Evolutionary conservation across 2,329 filamentous ascomycete species (phyloP), one percentile per base, ranked within the genome.

Genomic region (Diaporthe citriasiana): DNA sequence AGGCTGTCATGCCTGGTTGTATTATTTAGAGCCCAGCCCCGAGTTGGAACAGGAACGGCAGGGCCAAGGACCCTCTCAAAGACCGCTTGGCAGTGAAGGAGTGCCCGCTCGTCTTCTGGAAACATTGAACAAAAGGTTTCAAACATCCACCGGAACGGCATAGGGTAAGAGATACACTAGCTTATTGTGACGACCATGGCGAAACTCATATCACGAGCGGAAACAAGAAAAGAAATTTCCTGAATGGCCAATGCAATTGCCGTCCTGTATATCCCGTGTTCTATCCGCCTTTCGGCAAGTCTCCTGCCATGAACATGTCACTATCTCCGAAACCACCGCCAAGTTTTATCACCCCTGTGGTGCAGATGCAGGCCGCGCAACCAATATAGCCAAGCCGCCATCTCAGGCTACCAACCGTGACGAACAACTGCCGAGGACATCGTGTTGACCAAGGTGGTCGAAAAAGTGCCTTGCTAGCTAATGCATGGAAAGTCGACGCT

Each of bases 231-330:
- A 50, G 30, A 4, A 3, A 22, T 51, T 25, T 7, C n/a, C 30
- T 19, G 30, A 38, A 38, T 51, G 63, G 63, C 45, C n/a, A 66
- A 25, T 66, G 13, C n/a, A 50, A 15, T 27, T 66, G 22, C 63
- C 63, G 30, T 51, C 45, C 15, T 66, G 30, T 66, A 66, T 27
- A 57, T 38, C 9, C 45, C 22, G 8, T 51, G 22, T 66, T 38
- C 63, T 66, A 66, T 66, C 63, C 45, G 63, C 63, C 45, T 40
- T 66, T 51, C 63, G 63, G 63, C 63, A 66, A 38, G 45, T 51
- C 63, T 66, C 51, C 30, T n/a, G 45, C 63, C 45, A 51, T 38
- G 25, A 50, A 66, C 38, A 38, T 66, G 13, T 12, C 63, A 66
- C 63, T 66, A 27, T 50, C 63, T 51, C 30, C 63, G 42, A 66